phyloP scores from a whole-genome alignment of 352 stramenopile species.

The Phytophthora kernoviae region DNA sequence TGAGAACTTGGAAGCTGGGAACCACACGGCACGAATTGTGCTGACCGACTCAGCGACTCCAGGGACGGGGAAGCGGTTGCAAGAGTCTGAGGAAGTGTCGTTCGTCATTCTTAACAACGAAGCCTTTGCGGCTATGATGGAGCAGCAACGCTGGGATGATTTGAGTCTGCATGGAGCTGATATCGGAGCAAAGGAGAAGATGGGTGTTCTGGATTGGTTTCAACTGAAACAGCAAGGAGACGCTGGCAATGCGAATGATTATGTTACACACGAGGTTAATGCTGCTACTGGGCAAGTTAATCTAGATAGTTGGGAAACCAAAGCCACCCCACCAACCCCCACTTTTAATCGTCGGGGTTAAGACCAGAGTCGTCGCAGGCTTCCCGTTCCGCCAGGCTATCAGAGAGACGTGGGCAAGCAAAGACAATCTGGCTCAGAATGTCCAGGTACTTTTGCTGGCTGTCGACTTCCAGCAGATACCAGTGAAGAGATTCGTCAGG shows the following conservation, averaged over 20 bases:
- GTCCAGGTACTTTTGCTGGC: conserved; percentile 35
- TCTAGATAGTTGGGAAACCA: background rate
- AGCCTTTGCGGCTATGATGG: conserved; percentile 14
- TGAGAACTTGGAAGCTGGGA: conserved; percentile 18
- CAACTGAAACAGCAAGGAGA: background rate
- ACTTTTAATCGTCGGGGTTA: conserved; percentile 45
- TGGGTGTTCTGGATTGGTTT: conserved; percentile 27
- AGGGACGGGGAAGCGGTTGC: conserved; percentile 13
- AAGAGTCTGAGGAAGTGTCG: conserved; percentile 9
- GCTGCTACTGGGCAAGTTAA: conserved; percentile 18
- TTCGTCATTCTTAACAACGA: conserved; percentile 25
- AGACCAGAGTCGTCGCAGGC: conserved; percentile 38
- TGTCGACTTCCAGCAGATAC: conserved; percentile 23
- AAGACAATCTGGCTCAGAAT: conserved; percentile 10
- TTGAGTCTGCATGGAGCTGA: conserved; percentile 8
- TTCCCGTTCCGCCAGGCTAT: conserved; percentile 48
- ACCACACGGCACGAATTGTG: conserved; percentile 28
- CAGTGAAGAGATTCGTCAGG: conserved; percentile 12
- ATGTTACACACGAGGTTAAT: conserved; percentile 19
- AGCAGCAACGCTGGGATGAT: conserved; percentile 19
- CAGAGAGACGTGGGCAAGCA: conserved; percentile 42
- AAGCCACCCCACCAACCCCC: conserved; percentile 10
- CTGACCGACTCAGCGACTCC: conserved; percentile 18
- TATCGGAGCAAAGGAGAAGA: background rate
- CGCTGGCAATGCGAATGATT: background rate